phyloP scores from a whole-genome alignment of 108 stramenopile species.

The Pseudonitzschia multistriata region DNA sequence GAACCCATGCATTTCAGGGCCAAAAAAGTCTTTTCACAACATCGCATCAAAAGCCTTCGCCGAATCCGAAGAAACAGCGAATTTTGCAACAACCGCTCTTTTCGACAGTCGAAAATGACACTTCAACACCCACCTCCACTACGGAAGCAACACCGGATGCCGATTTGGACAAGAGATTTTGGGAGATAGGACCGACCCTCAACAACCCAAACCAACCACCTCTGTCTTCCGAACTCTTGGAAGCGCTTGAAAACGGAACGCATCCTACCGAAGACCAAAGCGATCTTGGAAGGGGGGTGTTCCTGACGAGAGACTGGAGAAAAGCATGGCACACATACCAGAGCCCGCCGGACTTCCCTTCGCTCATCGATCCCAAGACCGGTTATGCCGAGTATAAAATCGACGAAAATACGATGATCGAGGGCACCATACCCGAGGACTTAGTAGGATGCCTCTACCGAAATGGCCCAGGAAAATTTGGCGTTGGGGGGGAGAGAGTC shows the following conservation, averaged over 20 bases:
- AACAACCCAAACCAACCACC: constrained; percentile 13
- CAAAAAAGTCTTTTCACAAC: too few relatives aligned
- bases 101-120: background rate
- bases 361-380: constrained; percentile 44
- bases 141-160: background rate
- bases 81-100: too few relatives aligned
- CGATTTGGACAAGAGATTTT: background rate
- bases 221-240: constrained; percentile 18
- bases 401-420: constrained; percentile 34
- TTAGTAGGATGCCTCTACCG: constrained; percentile 55
- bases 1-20: too few relatives aligned
- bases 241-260: constrained; percentile 20
- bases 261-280: constrained; percentile 45
- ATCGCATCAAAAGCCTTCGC: too few relatives aligned
- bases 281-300: constrained; percentile 44
- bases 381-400: constrained; percentile 53
- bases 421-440: constrained; percentile 48
- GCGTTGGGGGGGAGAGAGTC: constrained; percentile 45
- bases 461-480: constrained; percentile 64
- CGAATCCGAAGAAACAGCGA: too few relatives aligned
- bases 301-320: constrained; percentile 49
- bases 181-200: constrained; percentile 28
- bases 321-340: constrained; percentile 54
- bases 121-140: background rate
- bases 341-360: constrained; percentile 24